Evolutionary conservation across 1,284 basidiomycete genomes (phyloP), one percentile per base, ranked within the genome.

Genomic region (Ustilago hordei): DNA sequence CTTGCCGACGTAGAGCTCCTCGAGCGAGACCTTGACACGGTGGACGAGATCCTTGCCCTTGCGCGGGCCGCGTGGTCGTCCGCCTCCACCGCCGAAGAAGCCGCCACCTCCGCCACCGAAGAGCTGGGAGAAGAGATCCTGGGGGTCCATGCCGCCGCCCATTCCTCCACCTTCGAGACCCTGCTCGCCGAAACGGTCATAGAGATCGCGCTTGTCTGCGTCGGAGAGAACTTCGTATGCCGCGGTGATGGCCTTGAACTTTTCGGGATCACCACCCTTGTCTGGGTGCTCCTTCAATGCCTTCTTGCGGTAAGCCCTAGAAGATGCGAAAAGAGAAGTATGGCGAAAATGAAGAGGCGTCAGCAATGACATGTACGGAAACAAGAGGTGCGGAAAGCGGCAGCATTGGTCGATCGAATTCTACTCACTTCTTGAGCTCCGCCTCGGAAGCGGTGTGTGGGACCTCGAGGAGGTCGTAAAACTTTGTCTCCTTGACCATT

Each of bases 31-130:
- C 85, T 93, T 91, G 81, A 99, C 94, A 71, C 95, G 93, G 89
- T 99, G 97, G 11, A 98, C 93, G 79, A 99, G 93, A 87, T 99
- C 97, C 88, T 98, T 98, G 78, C 95, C 98, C 87, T 93, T 95
- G 84, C 94, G 92, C n/a, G 93, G 92, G n/a, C 94, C 95, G 64
- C 90, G 89, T 8, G 90, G 90, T n/a, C 86, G 87, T 23, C 90
- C 88, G 15, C 90, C 91, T 54, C 86, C 86, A 55, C 91, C 90
- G 65, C 90, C 90, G 91, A 88, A 88, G 68, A 88, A 88, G 64
- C 89, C 84, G 36, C 87, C 89, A 60, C 92, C 92, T 12, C 90
- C 90, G 60, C 90, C 90, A 69, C 90, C 93, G 82, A 99, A 99
- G 65, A 99, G 90, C 85, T 98, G 96, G 75, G 94, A 94, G 91